Base-by-base conservation (phyloP, 805 yeast genomes). In the Clavispora carvajalis region DNA sequence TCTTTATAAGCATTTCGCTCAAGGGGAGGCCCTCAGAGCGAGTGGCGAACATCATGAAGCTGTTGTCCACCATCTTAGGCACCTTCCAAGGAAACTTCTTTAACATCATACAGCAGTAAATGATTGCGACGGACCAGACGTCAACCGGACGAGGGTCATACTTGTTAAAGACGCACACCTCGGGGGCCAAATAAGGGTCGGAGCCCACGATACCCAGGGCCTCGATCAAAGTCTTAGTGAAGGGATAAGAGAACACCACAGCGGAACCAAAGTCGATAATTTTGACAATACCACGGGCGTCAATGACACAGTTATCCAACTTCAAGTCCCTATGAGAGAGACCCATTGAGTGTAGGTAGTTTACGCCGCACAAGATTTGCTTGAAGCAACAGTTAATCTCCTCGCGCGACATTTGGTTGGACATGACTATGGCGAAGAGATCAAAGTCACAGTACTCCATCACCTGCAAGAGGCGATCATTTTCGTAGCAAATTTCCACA, bases 381-480 rank as follows among this genome's bases (percentile, higher is more conserved):
- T 86, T 85, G 60, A 90, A 87, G 62, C 95, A 90, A 62, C 97
- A 90, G 59, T 81, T 80, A 26, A 87, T 76, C 61, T 90, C 97
- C 34, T 73, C 79, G 37, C 73, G 65, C 1, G 82, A 63, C 97
- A 90, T 90, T 54, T 85, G 84, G 52, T 88, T 87, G 38, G 90
- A 81, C 95, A 90, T 89, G 23, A 90, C 96, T 43, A 90, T 85
- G 9, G 96, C 96, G 63, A 90, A 90, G 49, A 90, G 69, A 59
- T 90, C 97, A 58, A 76, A 89, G 51, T 90, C 95, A 60, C 96
- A 89, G 61, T 87, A 90, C 57, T 90, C 97, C 95, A 90, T 85
- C 35, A 90, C 90, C 63, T 90, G 96, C 52, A 84, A 79, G 43
- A 88, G 83, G 41, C 91, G 73, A 47, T 86, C 93, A 50, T 83